Percentiles rank a stretch among this genome's conserved stretches.
phyloP scores from a whole-genome alignment of 2,329 filamentous ascomycete genomes.

The Fusarium pininemorale region DNA sequence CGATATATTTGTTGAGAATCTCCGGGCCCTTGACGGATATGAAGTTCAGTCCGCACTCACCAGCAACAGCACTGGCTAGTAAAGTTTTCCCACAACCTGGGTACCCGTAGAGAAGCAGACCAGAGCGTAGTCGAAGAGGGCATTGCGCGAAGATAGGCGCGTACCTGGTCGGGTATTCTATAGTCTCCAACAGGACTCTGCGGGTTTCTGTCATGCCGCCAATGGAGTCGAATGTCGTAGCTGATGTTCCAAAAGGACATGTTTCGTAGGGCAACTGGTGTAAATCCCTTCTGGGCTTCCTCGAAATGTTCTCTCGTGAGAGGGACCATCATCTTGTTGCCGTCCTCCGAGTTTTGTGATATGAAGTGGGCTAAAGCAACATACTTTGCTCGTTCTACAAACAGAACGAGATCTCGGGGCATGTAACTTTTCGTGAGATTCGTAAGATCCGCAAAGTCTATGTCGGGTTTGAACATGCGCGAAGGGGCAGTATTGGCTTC shows the following conservation, averaged over 20 bases:
- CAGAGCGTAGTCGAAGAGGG: constrained; percentile 91
- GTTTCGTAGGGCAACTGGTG: constrained; percentile 90
- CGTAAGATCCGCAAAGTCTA: neutral
- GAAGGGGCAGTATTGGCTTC: neutral
- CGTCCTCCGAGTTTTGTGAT: neutral
- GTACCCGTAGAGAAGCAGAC: constrained; percentile 90
- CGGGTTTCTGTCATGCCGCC: constrained; percentile 88
- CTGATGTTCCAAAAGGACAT: constrained; percentile 93
- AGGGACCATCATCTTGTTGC: neutral
- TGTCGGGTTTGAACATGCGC: neutral
- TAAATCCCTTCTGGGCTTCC: constrained; percentile 90
- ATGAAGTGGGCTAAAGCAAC: neutral
- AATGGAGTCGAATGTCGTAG: constrained; percentile 90
- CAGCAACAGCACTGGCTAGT: constrained; percentile 91
- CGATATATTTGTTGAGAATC: constrained; percentile 99
- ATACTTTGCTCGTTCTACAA: constrained; percentile 64
- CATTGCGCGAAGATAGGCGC: constrained; percentile 97
- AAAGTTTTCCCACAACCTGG: constrained; percentile 97
- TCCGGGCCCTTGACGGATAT: constrained; percentile 98
- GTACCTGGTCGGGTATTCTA: constrained; percentile 97
- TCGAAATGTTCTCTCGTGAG: constrained; percentile 69
- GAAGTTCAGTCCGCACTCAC: constrained; percentile 97
- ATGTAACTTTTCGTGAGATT: constrained; percentile 71
- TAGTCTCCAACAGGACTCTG: constrained; percentile 87
- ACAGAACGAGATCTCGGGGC: constrained; percentile 88